Conservation (phyloP, 352 stramenopile genomes). For the Phytophthora macrochlamydospora region DNA sequence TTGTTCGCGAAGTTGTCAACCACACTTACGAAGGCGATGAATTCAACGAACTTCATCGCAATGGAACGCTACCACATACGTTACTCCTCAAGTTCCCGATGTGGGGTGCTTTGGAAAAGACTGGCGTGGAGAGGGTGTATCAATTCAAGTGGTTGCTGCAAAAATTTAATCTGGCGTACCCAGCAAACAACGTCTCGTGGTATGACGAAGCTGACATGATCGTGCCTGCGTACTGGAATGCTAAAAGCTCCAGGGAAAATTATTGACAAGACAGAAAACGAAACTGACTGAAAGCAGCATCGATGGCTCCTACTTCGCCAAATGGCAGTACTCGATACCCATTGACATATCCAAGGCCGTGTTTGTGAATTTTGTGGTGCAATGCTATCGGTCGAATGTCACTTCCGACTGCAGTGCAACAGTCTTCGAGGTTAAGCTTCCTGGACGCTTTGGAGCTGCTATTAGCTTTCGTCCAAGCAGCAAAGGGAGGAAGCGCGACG, state of each 20-base stretch:
- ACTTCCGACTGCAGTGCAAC: neutral
- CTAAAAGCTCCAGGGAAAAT: neutral
- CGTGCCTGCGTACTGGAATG: neutral
- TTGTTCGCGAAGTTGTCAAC: slow-evolving; percentile 25
- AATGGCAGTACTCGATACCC: slow-evolving; percentile 23
- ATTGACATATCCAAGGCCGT: slow-evolving; percentile 11
- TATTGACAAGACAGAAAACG: neutral
- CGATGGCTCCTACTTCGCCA: neutral
- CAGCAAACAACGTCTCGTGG: neutral
- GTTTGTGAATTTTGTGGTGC: slow-evolving; percentile 21
- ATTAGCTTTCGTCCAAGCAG: slow-evolving; percentile 3
- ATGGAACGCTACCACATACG: slow-evolving; percentile 9
- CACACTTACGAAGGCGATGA: slow-evolving; percentile 2
- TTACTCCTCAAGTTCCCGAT: slow-evolving; percentile 5
- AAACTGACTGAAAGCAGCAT: neutral
- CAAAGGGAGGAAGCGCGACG: neutral
- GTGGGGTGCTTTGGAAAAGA: slow-evolving; percentile 5
- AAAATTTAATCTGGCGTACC: neutral
- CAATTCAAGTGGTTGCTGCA: slow-evolving; percentile 16
- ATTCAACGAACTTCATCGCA: slow-evolving; percentile 4
- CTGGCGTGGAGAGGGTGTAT: neutral
- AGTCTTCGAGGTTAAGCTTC: slow-evolving; percentile 6
- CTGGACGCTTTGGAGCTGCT: slow-evolving; percentile 8
- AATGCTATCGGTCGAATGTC: slow-evolving; percentile 8
- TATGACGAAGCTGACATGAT: neutral